phyloP scores from a whole-genome alignment of 257 asterid genomes.

The Primulina eburnea region DNA sequence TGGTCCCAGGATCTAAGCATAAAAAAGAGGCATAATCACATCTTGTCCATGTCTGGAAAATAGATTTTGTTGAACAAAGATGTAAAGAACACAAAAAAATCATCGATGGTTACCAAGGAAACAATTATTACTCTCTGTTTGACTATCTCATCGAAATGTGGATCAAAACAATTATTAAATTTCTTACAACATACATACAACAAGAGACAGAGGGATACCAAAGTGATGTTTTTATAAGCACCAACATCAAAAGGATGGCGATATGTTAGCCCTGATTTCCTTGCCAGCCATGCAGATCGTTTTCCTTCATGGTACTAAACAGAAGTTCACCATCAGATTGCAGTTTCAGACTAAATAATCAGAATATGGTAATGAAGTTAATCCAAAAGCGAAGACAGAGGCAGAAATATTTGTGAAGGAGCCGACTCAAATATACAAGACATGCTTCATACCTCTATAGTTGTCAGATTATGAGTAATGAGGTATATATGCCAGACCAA shows the following conservation, averaged over 20 bases:
- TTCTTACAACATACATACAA: too few species aligned
- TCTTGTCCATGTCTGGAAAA: neutral
- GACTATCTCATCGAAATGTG: neutral
- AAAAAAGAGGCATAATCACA: neutral
- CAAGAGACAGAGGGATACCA: slow-evolving; percentile 46
- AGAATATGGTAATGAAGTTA: neutral
- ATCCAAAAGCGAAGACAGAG: neutral
- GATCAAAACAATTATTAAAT: too few species aligned
- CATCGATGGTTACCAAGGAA: too few species aligned
- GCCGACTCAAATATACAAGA: neutral
- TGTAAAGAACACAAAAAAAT: neutral
- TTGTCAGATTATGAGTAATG: slow-evolving; percentile 70
- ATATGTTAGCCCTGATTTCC: slow-evolving; percentile 76
- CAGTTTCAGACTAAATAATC: slow-evolving; percentile 15
- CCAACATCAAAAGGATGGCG: slow-evolving; percentile 86
- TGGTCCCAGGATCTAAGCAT: slow-evolving; percentile 75
- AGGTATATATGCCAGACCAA: slow-evolving; percentile 88
- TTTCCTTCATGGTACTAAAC: slow-evolving; percentile 68
- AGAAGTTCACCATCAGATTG: slow-evolving; percentile 24
- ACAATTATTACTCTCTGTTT: neutral
- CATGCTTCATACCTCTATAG: slow-evolving; percentile 73
- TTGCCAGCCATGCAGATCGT: slow-evolving; percentile 87
- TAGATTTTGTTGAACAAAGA: neutral
- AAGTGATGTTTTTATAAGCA: slow-evolving; percentile 50
- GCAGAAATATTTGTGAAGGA: neutral